A percentile compares a stretch with the other conserved stretches of the same genome.
Conservation (phyloP, 768 basidiomycete genomes). For the Roridomyces roridus region DNA sequence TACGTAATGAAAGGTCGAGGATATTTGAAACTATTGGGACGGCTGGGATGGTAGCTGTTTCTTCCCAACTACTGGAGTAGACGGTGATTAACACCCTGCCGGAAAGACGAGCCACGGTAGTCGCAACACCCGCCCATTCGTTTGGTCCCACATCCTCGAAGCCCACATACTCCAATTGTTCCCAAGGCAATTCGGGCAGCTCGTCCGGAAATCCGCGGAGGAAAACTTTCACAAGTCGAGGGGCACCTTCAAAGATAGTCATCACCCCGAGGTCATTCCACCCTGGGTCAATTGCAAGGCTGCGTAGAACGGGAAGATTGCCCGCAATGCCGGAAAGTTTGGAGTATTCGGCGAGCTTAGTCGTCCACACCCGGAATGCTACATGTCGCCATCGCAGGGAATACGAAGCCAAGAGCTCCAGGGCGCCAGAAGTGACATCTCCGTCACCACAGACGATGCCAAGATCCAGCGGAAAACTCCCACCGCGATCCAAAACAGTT, state of each 20-base stretch:
- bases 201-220: not conserved
- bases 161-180: not conserved
- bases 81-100: no score
- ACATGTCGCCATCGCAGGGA: conserved; percentile 5
- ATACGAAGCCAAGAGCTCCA: no score
- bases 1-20: no score
- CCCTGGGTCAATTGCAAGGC: not conserved
- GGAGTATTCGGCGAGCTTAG: not conserved
- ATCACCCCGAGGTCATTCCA: not conserved
- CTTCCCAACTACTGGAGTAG: no score
- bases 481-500: not conserved
- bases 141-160: not conserved
- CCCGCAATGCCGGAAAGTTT: not conserved
- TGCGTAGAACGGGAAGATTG: not conserved
- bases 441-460: not conserved
- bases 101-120: not conserved
- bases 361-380: not conserved
- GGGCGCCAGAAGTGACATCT: not conserved
- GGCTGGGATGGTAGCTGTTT: no score
- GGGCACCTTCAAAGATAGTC: not conserved
- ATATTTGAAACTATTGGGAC: no score
- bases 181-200: not conserved
- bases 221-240: not conserved
- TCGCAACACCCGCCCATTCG: not conserved
- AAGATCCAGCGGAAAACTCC: not conserved